Evolutionary conservation across 148 eudicot genomes (phyloP).

Genomic region (Selenicereus undatus): DNA sequence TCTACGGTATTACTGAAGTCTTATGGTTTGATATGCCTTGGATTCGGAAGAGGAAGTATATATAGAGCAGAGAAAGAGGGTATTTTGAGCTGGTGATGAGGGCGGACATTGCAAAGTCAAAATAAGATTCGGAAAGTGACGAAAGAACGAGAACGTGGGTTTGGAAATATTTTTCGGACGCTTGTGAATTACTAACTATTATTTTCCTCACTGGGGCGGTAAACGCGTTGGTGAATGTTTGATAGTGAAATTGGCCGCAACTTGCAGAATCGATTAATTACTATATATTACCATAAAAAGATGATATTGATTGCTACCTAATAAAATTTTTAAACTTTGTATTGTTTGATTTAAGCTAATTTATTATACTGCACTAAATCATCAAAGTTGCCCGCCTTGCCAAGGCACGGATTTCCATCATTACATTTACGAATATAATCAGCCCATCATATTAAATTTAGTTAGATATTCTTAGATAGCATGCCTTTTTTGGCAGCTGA

Average conservation of each 20-base stretch:
- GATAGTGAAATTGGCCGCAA: not conserved
- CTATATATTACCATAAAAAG: no score
- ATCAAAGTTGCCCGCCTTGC: no score
- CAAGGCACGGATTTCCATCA: no score
- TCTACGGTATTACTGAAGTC: not conserved
- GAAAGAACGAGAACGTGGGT: not conserved
- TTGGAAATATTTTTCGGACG: not conserved
- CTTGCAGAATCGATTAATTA: no score
- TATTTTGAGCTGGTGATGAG: not conserved
- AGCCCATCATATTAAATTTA: no score
- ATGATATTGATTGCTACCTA: no score
- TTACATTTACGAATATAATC: no score
- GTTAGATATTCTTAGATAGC: no score
- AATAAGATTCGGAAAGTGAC: not conserved
- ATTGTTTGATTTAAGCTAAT: no score
- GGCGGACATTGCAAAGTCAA: conserved; percentile 4
- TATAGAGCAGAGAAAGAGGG: not conserved
- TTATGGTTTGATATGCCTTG: not conserved
- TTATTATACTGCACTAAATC: no score
- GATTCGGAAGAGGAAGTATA: not conserved
- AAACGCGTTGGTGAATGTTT: not conserved
- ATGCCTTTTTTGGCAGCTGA: no score
- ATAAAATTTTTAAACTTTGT: no score
- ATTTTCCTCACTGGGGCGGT: not conserved
- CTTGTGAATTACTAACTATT: not conserved